Evolutionary conservation across 495 filamentous ascomycete genomes (phyloP).

Genomic region (Trichoderma reesei): DNA sequence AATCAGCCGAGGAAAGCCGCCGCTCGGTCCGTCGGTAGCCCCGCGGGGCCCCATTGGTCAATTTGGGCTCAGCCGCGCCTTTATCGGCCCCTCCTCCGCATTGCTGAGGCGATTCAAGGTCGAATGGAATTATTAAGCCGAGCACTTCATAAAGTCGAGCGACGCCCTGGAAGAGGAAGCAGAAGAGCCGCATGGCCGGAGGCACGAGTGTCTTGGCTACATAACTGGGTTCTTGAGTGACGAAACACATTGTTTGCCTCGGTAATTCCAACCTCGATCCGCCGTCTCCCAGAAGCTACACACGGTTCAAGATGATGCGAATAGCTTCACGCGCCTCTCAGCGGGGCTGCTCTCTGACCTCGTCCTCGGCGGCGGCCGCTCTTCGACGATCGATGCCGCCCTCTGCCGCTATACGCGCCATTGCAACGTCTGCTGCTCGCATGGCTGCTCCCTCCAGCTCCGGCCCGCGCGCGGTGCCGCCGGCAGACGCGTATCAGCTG

Average conservation of each 20-base stretch:
- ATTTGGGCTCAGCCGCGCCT: neutral
- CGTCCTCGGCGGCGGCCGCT: neutral
- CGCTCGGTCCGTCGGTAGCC: slow-evolving; percentile 8
- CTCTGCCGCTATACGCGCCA: slow-evolving; percentile 19
- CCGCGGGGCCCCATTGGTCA: slow-evolving; percentile 7
- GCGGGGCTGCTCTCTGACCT: neutral
- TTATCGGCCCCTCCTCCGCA: neutral
- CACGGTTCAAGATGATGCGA: slow-evolving; percentile 5
- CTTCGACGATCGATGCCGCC: slow-evolving; percentile 2
- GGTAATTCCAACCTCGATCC: neutral
- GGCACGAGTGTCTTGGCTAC: no score
- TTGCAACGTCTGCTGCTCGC: slow-evolving; percentile 15
- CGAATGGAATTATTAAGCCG: no score
- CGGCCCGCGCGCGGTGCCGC: slow-evolving; percentile 25
- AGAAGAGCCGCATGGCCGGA: no score
- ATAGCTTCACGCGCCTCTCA: slow-evolving; percentile 6
- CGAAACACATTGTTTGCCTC: neutral
- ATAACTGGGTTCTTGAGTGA: no score
- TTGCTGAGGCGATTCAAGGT: neutral
- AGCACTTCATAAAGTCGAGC: neutral
- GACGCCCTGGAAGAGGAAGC: neutral
- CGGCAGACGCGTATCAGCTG: slow-evolving; percentile 70
- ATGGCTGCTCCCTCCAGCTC: slow-evolving; percentile 37
- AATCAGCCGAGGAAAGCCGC: slow-evolving; percentile 30
- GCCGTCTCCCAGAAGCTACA: neutral